These are phyloP conservation scores for Musa beccarii DNA, from an alignment of 176 grass and related monocot genomes.

Conservation along the genomic window DNA sequence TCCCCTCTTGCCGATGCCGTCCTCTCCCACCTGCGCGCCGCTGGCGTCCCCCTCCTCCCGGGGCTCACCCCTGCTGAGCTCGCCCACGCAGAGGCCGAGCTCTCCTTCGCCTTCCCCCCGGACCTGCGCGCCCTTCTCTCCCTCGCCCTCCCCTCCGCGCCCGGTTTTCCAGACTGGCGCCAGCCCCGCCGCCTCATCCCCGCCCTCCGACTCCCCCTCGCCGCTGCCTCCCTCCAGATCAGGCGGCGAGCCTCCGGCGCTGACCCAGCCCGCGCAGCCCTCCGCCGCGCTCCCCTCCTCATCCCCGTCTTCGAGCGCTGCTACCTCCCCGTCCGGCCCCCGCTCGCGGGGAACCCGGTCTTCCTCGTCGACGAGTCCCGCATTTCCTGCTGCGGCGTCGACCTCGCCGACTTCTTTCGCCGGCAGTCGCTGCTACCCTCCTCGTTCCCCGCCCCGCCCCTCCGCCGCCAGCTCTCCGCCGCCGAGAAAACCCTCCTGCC, in stretches of 20 bases:
- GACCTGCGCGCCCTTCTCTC: constrained; percentile 83
- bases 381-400: constrained; percentile 80
- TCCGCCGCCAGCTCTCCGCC: constrained; percentile 7
- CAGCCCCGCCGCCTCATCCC: constrained; percentile 5
- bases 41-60: constrained; percentile 36
- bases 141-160: constrained; percentile 42
- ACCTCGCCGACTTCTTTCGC: constrained; percentile 76
- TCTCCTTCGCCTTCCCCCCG: constrained; percentile 74
- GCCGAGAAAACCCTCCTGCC: neutral
- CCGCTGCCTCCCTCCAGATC: constrained; percentile 48
- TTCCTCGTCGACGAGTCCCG: constrained; percentile 83
- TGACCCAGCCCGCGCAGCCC: constrained; percentile 57
- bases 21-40: constrained; percentile 52
- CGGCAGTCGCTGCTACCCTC: constrained; percentile 41
- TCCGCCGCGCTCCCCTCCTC: constrained; percentile 57
- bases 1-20: constrained; percentile 37
- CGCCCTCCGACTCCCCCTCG: constrained; percentile 50
- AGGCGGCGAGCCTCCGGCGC: constrained; percentile 25
- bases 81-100: constrained; percentile 53
- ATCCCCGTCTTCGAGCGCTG: constrained; percentile 79
- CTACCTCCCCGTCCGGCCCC: constrained; percentile 63
- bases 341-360: constrained; percentile 80
- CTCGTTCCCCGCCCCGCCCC: neutral
- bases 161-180: constrained; percentile 72
- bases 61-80: constrained; percentile 62